A percentile compares a stretch with the other conserved stretches of the same genome.
phyloP scores from a whole-genome alignment of 2,329 filamentous ascomycete species.

The Fusarium sublunatum region DNA sequence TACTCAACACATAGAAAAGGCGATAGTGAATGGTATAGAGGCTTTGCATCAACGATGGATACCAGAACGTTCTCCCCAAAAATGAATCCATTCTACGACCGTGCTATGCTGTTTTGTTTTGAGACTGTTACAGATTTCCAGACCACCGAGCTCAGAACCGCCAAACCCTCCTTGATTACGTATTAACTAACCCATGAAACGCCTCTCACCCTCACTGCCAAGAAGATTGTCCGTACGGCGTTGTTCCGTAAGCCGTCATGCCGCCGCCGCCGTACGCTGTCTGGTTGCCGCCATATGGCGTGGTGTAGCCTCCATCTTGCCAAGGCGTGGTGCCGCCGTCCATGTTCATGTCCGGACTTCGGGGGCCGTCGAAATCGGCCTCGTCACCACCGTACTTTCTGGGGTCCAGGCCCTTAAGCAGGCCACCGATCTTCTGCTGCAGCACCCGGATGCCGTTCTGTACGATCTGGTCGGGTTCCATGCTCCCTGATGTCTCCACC shows the following conservation, averaged over 20 bases:
- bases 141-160: constrained; percentile 23
- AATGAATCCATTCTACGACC: constrained; percentile 44
- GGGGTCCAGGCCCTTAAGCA: constrained; percentile 71
- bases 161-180: constrained; percentile 37
- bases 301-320: constrained; percentile 74
- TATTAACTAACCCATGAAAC: constrained; percentile 42
- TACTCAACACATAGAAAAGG: constrained; percentile 21
- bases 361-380: constrained; percentile 71
- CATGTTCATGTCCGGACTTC: constrained; percentile 73
- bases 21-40: background rate
- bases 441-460: constrained; percentile 88
- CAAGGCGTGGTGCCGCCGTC: constrained; percentile 66
- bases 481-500: constrained; percentile 86
- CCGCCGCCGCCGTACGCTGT: constrained; percentile 74
- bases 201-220: constrained; percentile 56
- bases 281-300: constrained; percentile 72
- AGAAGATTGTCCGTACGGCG: constrained; percentile 61
- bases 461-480: constrained; percentile 90
- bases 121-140: constrained; percentile 39
- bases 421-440: constrained; percentile 87
- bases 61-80: constrained; percentile 8
- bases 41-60: constrained; percentile 6
- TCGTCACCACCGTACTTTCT: constrained; percentile 64
- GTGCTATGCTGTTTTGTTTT: constrained; percentile 44
- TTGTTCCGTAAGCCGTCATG: constrained; percentile 74